Evolutionary conservation across 2,329 filamentous ascomycete genomes (phyloP).

Genomic region (Diaporthe nobilis): DNA sequence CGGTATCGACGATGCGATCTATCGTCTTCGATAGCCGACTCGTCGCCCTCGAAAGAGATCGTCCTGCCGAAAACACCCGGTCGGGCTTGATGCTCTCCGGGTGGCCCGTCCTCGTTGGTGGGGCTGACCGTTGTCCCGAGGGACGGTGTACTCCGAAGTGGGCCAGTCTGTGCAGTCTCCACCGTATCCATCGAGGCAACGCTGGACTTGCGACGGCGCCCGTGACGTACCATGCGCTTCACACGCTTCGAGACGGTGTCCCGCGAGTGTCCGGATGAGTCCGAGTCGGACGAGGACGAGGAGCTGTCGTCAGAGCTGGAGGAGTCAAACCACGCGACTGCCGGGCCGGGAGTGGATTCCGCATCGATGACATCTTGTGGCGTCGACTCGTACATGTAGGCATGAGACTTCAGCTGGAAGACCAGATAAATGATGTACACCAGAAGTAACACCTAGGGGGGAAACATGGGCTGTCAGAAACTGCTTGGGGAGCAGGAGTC

Average conservation of each 20-base stretch:
- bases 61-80: slow-evolving; percentile 52
- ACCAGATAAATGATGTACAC: slow-evolving; percentile 88
- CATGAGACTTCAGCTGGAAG: slow-evolving; percentile 92
- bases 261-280: slow-evolving; percentile 72
- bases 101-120: slow-evolving; percentile 54
- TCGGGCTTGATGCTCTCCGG: slow-evolving; percentile 56
- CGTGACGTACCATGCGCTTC: slow-evolving; percentile 79
- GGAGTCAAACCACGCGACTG: slow-evolving; percentile 85
- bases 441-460: slow-evolving; percentile 76
- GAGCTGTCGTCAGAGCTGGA: slow-evolving; percentile 71
- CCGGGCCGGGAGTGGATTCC: slow-evolving; percentile 87
- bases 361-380: slow-evolving; percentile 94
- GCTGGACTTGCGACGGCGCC: slow-evolving; percentile 83
- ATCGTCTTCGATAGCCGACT: slow-evolving; percentile 63
- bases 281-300: slow-evolving; percentile 77
- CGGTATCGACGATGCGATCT: slow-evolving; percentile 50
- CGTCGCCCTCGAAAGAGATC: slow-evolving; percentile 56
- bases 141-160: slow-evolving; percentile 57
- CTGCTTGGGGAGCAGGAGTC: slow-evolving; percentile 9
- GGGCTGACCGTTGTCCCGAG: slow-evolving; percentile 55
- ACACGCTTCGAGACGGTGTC: slow-evolving; percentile 81
- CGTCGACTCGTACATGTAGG: slow-evolving; percentile 92
- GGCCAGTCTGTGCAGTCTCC: slow-evolving; percentile 48
- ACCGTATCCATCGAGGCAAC: slow-evolving; percentile 75
- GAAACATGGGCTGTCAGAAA: slow-evolving; percentile 43